Evolutionary conservation across 768 basidiomycete genomes (phyloP), one percentile per base, ranked within the genome.

Genomic region (Coprinopsis strossmayeri): DNA sequence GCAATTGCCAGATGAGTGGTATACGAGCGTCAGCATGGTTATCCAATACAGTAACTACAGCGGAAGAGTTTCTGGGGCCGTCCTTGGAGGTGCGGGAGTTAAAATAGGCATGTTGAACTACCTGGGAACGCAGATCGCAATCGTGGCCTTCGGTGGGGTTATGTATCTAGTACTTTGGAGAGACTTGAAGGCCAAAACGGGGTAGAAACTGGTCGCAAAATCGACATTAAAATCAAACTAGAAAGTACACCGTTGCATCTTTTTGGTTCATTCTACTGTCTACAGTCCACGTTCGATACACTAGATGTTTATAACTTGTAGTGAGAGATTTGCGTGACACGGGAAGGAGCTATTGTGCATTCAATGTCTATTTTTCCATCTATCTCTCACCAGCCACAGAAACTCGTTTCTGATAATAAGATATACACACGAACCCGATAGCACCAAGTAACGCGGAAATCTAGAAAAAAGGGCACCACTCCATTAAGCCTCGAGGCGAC

Each of bases 1-100:
- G 62, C 83, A 83, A 60, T 69, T 86, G 25, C 83, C 84, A 1
- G 69, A 71, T 4, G 62, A 65, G 49, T 85, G 79, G 79, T 85
- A 83, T 56, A 68, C 70, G 23, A 67, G 70, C 23, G 70, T 70
- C n/a, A 77, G 73, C 27, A 61, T 83, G 60, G 72, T 68, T 5
- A 80, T 87, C 35, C 84, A 84, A 58, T 86, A 81, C 54, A 81
- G 81, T 62, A 86, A 81, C 56, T 86, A 78, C 56, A 62, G 67
- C 0, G 83, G 84, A n/a, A 70, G 83, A 3, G 76, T 82, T 11
- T 72, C 75, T 3, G 84, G 83, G 0, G 81, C 82, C 3, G 68
- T 87, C 26, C 81, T 81, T 73, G 85, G 84, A 38, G 85, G 82
- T 3, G 73, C 75, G 10, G 84, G 83, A 18, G 64, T 72, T 4